Conservation (phyloP, 2,329 filamentous ascomycete genomes). For the Zarea fungicola region DNA sequence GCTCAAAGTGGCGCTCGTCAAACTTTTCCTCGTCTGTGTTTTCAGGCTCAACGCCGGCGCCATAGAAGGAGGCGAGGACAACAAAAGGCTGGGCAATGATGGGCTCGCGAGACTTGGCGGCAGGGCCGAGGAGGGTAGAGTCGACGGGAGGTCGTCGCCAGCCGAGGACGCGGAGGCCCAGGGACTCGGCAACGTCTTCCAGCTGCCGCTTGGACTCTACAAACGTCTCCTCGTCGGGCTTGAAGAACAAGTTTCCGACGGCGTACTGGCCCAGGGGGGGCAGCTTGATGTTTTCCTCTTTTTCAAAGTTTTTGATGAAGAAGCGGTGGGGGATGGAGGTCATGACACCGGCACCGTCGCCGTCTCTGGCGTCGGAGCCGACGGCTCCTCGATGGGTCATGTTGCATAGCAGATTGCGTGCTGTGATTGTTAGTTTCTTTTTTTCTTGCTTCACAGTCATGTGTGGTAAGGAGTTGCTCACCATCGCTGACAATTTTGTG, state of each 20-base stretch:
- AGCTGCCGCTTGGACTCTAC: constrained; percentile 89
- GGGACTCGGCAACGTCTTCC: constrained; percentile 83
- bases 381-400: constrained; percentile 99
- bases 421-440: constrained; percentile 36
- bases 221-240: constrained; percentile 85
- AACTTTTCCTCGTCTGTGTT: constrained; percentile 73
- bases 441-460: constrained; percentile 12
- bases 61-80: constrained; percentile 80
- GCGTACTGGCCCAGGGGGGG: constrained; percentile 91
- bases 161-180: constrained; percentile 85
- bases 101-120: constrained; percentile 88
- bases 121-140: constrained; percentile 86
- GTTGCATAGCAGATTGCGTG: constrained; percentile 93
- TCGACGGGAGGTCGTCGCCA: constrained; percentile 96
- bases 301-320: constrained; percentile 97
- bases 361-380: constrained; percentile 94
- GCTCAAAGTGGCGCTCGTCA: constrained; percentile 82
- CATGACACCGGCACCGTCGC: constrained; percentile 98
- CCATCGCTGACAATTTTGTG: constrained; percentile 99
- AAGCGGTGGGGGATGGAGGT: constrained; percentile 98
- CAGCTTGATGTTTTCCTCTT: constrained; percentile 80
- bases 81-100: constrained; percentile 95
- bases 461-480: constrained; percentile 38
- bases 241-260: constrained; percentile 97
- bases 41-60: constrained; percentile 71